These are phyloP conservation scores for Quercus tomentella DNA, from an alignment of 331 rosid genomes.

Conservation along the genomic window DNA sequence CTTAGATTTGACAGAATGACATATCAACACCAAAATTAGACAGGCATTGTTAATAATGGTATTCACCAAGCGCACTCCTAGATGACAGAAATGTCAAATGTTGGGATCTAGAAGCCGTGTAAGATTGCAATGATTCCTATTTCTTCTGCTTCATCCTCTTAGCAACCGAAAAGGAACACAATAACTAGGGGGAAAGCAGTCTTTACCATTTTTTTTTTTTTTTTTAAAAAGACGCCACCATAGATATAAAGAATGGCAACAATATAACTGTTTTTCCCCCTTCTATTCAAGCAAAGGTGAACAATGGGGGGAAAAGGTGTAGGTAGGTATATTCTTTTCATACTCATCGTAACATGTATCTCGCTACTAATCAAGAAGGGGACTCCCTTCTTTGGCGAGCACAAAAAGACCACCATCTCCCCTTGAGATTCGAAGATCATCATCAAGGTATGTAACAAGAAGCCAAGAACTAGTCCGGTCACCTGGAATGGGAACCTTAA, in stretches of 20 bases:
- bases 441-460: constrained; percentile 73
- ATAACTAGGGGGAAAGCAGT: too few species aligned
- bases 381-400: constrained; percentile 82
- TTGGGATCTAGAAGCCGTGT: too few species aligned
- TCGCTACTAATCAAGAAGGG: constrained; percentile 57
- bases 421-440: constrained; percentile 83
- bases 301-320: not conserved
- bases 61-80: too few species aligned
- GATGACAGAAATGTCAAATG: too few species aligned
- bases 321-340: constrained; percentile 6
- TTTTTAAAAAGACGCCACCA: not conserved
- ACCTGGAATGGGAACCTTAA: constrained; percentile 82
- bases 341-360: constrained; percentile 1
- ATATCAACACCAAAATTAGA: too few species aligned
- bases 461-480: constrained; percentile 90
- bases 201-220: too few species aligned
- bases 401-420: constrained; percentile 96
- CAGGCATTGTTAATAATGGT: too few species aligned
- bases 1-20: too few species aligned
- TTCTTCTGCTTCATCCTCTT: too few species aligned
- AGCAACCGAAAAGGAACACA: too few species aligned
- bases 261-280: not conserved
- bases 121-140: too few species aligned
- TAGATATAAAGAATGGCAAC: constrained; percentile 10
- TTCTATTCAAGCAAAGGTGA: not conserved